A percentile compares a stretch with the other conserved stretches of the same genome.
Conservation (phyloP, 176 grass and related monocot genomes). For the Otatea glauca region DNA sequence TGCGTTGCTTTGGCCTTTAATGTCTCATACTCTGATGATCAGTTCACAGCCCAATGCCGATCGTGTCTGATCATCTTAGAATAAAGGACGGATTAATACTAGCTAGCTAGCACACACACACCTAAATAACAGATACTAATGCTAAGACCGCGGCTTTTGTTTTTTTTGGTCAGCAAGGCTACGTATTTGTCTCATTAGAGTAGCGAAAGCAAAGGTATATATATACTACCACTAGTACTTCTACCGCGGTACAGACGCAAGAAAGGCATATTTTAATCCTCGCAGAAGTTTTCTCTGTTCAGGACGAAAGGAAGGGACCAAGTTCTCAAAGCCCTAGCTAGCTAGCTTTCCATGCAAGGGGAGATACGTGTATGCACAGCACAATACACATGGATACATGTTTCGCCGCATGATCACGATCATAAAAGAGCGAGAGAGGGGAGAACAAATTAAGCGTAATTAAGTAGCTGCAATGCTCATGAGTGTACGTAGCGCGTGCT, state of each 20-base stretch:
- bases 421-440: no score
- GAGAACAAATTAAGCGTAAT: not conserved
- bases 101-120: not conserved
- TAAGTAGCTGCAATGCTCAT: not conserved
- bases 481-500: not conserved
- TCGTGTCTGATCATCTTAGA: constrained; percentile 45
- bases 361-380: not conserved
- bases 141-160: not conserved
- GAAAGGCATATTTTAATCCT: constrained; percentile 35
- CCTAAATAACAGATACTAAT: not conserved
- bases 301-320: constrained; percentile 12
- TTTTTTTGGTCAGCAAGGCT: constrained; percentile 3
- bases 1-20: constrained; percentile 45
- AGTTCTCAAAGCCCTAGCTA: constrained; percentile 27
- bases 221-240: not conserved
- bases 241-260: not conserved
- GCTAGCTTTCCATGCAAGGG: not conserved
- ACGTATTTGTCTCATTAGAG: constrained; percentile 34
- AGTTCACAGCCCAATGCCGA: constrained; percentile 45
- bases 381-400: not conserved
- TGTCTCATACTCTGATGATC: constrained; percentile 50
- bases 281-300: constrained; percentile 32
- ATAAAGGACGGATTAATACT: not conserved
- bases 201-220: constrained; percentile 6
- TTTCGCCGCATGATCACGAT: constrained; percentile 2